phyloP scores from a whole-genome alignment of 108 stramenopile genomes.

The Cyclotella cryptica region DNA sequence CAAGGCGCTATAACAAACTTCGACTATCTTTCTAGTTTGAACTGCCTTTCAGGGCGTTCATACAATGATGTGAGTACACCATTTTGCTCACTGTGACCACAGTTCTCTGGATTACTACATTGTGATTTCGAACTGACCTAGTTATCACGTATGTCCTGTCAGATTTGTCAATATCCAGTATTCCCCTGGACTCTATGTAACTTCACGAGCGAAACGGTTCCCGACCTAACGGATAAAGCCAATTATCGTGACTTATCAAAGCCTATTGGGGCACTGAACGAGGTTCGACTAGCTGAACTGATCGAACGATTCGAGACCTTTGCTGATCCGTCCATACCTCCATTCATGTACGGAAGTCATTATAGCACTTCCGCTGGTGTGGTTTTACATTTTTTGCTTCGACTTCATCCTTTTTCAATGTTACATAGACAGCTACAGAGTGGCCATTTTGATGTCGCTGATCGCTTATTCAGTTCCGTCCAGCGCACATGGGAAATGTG shows the following conservation, averaged over 20 bases:
- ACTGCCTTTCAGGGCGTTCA: conserved; percentile 94
- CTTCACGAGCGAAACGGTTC: conserved; percentile 87
- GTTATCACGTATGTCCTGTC: background rate
- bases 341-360: conserved; percentile 98
- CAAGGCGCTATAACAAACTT: conserved; percentile 95
- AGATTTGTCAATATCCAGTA: conserved; percentile 98
- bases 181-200: conserved; percentile 98
- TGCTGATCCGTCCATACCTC: conserved; percentile 92
- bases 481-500: conserved; percentile 93
- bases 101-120: background rate
- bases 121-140: background rate
- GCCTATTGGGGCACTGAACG: conserved; percentile 96
- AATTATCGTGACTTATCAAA: conserved; percentile 95
- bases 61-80: conserved; percentile 77
- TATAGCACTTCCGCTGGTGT: conserved; percentile 98
- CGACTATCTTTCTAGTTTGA: conserved; percentile 95
- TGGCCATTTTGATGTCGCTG: conserved; percentile 97
- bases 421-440: conserved; percentile 94
- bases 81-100: background rate
- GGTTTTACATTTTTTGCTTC: conserved; percentile 95
- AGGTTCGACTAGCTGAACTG: conserved; percentile 90
- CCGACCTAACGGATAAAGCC: conserved; percentile 83
- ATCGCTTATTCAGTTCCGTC: conserved; percentile 96
- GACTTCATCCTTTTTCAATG: conserved; percentile 94
- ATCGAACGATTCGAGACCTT: conserved; percentile 93